phyloP scores from a whole-genome alignment of 202 grass and related monocot species.

The Carex sylvatica region DNA sequence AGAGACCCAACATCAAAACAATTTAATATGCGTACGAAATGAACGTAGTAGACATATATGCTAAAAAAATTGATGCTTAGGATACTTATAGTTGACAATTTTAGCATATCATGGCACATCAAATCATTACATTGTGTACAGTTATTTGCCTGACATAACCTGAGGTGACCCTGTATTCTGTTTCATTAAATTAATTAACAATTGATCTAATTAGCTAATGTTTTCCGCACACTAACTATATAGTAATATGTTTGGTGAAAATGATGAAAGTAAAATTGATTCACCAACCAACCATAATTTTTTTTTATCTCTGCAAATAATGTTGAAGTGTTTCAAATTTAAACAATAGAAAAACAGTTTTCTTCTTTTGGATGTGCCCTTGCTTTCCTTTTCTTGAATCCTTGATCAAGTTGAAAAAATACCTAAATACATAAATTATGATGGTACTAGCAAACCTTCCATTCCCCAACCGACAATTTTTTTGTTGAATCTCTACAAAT shows the following conservation, averaged over 20 bases:
- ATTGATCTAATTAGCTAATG: background rate
- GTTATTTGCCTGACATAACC: conserved; percentile 1
- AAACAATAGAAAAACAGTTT: background rate
- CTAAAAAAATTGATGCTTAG: background rate
- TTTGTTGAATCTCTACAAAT: background rate
- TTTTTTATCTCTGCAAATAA: background rate
- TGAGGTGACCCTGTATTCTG: background rate
- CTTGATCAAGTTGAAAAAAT: background rate
- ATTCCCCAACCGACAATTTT: no score
- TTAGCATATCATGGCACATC: background rate
- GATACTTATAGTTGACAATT: conserved; percentile 1
- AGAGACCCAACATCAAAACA: conserved; percentile 2
- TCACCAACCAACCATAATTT: background rate
- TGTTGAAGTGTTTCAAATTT: background rate
- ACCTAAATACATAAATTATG: background rate
- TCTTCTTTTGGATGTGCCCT: background rate
- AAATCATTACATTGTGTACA: background rate
- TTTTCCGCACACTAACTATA: background rate
- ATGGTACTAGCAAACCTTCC: background rate
- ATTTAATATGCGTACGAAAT: conserved; percentile 11
- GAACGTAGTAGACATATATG: background rate
- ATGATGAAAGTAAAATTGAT: background rate
- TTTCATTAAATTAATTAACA: background rate
- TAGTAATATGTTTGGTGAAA: background rate
- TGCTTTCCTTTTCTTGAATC: background rate